phyloP scores from a whole-genome alignment of 2,329 filamentous ascomycete species.

The Lachnellula arida region DNA sequence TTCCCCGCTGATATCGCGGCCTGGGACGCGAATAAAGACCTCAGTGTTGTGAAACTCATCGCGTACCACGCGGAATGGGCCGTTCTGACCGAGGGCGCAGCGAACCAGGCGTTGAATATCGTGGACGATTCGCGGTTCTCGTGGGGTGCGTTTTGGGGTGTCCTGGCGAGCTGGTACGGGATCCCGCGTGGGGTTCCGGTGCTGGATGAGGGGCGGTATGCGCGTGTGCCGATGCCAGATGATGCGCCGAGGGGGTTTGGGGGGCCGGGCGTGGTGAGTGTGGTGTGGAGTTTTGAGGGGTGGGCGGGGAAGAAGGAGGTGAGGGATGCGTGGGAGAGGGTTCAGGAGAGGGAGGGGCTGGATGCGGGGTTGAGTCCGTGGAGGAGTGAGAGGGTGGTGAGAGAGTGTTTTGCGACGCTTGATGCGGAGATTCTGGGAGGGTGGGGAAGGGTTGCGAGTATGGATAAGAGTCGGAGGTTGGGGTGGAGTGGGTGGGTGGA shows the following conservation, averaged over 20 bases:
- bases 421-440: conserved; percentile 14
- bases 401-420: conserved; percentile 10
- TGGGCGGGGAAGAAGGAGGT: neutral
- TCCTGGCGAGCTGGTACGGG: conserved; percentile 32
- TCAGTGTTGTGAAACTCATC: conserved; percentile 5
- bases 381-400: neutral
- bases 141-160: conserved; percentile 39
- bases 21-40: conserved; percentile 14
- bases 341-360: conserved; percentile 12
- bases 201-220: conserved; percentile 13
- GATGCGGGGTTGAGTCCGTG: conserved; percentile 7
- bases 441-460: conserved; percentile 10
- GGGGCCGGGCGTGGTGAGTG: too few species aligned
- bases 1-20: conserved; percentile 31
- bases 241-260: too few species aligned
- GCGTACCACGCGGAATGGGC: conserved; percentile 17
- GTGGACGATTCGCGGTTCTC: conserved; percentile 36
- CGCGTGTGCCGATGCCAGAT: too few species aligned
- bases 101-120: conserved; percentile 40
- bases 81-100: conserved; percentile 11
- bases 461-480: conserved; percentile 17
- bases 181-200: conserved; percentile 8
- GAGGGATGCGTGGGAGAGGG: conserved; percentile 6
- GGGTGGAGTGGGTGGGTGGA: conserved; percentile 16
- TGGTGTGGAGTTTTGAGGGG: too few species aligned